phyloP scores from a whole-genome alignment of 2,329 filamentous ascomycete genomes.

The Fusarium sp. region DNA sequence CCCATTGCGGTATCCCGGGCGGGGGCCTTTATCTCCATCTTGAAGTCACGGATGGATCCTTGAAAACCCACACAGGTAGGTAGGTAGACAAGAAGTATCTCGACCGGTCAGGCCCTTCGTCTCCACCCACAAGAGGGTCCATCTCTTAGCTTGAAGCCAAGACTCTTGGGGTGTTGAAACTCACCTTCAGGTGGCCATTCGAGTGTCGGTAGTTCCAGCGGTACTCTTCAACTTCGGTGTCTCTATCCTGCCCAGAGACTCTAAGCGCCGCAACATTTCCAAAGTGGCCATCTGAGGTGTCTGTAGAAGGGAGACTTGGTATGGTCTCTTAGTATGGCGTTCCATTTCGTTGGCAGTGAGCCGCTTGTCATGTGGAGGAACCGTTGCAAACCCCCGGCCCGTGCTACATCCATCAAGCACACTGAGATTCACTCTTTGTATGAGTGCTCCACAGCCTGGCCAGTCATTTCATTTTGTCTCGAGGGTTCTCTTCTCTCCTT shows the following conservation, averaged over 20 bases:
- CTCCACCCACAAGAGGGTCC: conserved; percentile 17
- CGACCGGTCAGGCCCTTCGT: conserved; percentile 11
- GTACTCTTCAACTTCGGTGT: background rate
- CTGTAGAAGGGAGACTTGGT: background rate
- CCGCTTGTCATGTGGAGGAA: background rate
- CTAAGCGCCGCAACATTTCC: background rate
- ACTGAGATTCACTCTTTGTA: background rate
- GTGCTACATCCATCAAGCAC: conserved; percentile 3
- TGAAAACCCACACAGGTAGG: conserved; percentile 15
- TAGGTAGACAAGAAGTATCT: background rate
- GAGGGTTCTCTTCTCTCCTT: background rate
- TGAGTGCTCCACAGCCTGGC: background rate
- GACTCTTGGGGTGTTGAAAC: background rate
- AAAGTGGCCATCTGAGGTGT: background rate
- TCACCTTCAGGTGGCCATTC: background rate
- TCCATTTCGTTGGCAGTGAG: background rate
- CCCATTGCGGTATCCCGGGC: conserved; percentile 16
- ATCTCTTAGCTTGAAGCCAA: conserved; percentile 4
- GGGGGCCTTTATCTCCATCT: conserved; percentile 14
- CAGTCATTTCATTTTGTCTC: background rate
- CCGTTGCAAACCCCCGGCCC: conserved; percentile 3
- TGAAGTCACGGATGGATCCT: conserved; percentile 5
- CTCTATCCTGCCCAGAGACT: background rate
- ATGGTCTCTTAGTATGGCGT: background rate
- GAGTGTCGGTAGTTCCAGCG: background rate